These are phyloP conservation scores for Nicotiana knightiana DNA, from an alignment of 257 asterid genomes.

Conservation along the genomic window DNA sequence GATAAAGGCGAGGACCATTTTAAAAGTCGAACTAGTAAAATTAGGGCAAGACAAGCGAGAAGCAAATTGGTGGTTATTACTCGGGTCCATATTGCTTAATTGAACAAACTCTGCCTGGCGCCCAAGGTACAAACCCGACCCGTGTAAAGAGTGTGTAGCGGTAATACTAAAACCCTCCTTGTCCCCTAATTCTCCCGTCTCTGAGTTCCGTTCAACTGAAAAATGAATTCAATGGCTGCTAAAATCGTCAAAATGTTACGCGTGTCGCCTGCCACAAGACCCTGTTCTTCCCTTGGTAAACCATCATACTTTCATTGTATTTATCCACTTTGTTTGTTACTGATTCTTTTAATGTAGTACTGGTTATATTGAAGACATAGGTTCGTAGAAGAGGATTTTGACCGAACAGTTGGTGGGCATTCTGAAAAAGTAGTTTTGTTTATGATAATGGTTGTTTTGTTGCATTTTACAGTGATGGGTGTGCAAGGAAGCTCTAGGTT, in stretches of 20 bases:
- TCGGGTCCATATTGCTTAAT: too few species aligned
- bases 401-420: conserved; percentile 15
- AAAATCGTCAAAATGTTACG: conserved; percentile 36
- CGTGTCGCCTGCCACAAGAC: conserved; percentile 16
- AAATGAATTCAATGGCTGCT: conserved; percentile 42
- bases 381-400: not conserved
- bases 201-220: not conserved
- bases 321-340: not conserved
- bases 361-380: not conserved
- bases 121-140: conserved; percentile 7
- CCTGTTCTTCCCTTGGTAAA: conserved; percentile 33
- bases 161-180: conserved; percentile 28
- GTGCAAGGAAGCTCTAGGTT: conserved; percentile 39
- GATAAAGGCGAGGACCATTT: too few species aligned
- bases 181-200: conserved; percentile 7
- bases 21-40: too few species aligned
- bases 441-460: not conserved
- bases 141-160: not conserved
- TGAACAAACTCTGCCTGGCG: too few species aligned
- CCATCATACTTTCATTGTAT: not conserved
- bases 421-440: not conserved
- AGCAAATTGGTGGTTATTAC: too few species aligned
- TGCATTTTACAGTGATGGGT: conserved; percentile 30
- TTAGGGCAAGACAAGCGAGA: too few species aligned
- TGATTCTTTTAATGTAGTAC: not conserved